phyloP scores from a whole-genome alignment of 208 protist species.

The Leishmania arabica region DNA sequence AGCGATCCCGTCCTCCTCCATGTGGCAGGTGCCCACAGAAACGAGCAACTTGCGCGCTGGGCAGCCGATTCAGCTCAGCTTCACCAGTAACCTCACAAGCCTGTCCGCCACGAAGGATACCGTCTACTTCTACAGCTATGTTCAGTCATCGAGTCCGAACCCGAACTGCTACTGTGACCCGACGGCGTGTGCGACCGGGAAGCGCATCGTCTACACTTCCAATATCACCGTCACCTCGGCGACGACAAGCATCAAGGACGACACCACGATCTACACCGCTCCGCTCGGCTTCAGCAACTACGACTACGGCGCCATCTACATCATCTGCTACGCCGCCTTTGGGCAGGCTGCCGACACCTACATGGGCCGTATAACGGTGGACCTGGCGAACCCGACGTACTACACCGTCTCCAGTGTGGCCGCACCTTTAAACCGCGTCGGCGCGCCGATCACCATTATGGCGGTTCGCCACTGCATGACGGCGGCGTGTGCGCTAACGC shows the following conservation, averaged over 20 bases:
- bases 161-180: constrained; percentile 82
- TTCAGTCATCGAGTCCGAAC: constrained; percentile 33
- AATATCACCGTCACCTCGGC: constrained; percentile 20
- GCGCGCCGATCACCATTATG: constrained; percentile 57
- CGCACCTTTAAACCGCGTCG: constrained; percentile 48
- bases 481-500: constrained; percentile 42
- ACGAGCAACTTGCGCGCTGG: constrained; percentile 48
- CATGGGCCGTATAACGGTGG: constrained; percentile 67
- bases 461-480: constrained; percentile 57
- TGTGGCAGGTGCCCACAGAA: constrained; percentile 20
- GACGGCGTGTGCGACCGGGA: constrained; percentile 43
- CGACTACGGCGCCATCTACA: constrained; percentile 63
- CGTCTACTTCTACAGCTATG: constrained; percentile 83
- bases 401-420: constrained; percentile 66
- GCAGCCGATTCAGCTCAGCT: constrained; percentile 40
- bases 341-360: constrained; percentile 53
- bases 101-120: constrained; percentile 45
- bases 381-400: constrained; percentile 82
- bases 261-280: constrained; percentile 41
- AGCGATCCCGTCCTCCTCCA: constrained; percentile 53
- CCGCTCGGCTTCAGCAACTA: constrained; percentile 82
- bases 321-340: constrained; percentile 73
- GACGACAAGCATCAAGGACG: constrained; percentile 24
- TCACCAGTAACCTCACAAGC: constrained; percentile 46
- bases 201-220: constrained; percentile 38